Evolutionary conservation across 441 rosid species (phyloP).

Genomic region (Adansonia madagascariensis): DNA sequence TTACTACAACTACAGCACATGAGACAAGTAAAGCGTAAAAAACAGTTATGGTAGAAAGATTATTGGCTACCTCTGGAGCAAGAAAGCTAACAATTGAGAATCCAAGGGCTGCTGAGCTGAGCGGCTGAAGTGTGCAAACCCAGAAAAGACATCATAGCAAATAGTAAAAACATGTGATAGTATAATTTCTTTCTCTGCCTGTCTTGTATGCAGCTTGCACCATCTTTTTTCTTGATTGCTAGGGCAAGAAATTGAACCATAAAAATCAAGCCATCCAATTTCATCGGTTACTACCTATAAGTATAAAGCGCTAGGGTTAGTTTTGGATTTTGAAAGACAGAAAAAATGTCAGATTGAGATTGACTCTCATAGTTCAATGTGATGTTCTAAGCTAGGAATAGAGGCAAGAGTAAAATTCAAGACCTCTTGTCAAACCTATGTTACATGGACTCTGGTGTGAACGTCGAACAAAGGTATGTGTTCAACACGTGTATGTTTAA

Average conservation of each 20-base stretch:
- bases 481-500: too few species aligned
- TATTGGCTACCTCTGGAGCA: slow-evolving; percentile 56
- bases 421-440: not conserved
- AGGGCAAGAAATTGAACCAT: slow-evolving; percentile 35
- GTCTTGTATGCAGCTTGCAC: slow-evolving; percentile 53
- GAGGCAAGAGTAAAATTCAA: not conserved
- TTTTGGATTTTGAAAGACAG: not conserved
- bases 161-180: slow-evolving; percentile 58
- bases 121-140: slow-evolving; percentile 69
- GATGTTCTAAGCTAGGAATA: not conserved
- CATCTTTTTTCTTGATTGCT: slow-evolving; percentile 50
- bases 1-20: not conserved
- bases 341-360: not conserved
- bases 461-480: too few species aligned
- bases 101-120: slow-evolving; percentile 58
- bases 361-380: slow-evolving; percentile 13
- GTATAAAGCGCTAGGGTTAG: not conserved
- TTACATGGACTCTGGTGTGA: too few species aligned
- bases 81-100: slow-evolving; percentile 53
- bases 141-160: slow-evolving; percentile 77
- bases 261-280: slow-evolving; percentile 77
- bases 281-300: slow-evolving; percentile 63
- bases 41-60: slow-evolving; percentile 1
- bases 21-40: not conserved
- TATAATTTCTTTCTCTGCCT: slow-evolving; percentile 73